These are phyloP conservation scores for Neospermospora avenae DNA, from an alignment of 2,329 filamentous ascomycete species.

Conservation along the genomic window DNA sequence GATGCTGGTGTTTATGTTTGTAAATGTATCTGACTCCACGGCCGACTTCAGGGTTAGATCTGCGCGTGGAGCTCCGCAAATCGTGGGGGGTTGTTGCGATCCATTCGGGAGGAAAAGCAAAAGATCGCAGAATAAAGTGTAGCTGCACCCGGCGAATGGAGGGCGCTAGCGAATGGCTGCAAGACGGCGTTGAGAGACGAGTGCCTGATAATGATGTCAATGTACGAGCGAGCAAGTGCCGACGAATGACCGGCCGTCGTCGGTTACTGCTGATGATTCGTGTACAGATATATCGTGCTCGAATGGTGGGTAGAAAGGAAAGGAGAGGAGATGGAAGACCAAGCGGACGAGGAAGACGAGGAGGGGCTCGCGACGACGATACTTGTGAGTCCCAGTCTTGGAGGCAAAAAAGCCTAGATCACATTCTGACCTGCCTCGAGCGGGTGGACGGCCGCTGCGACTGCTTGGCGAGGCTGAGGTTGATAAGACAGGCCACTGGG, in stretches of 20 bases:
- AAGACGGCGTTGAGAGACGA: not conserved
- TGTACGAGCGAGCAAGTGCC: not conserved
- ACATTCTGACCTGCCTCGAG: not conserved
- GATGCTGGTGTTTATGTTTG: slow-evolving; percentile 10
- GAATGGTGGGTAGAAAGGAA: not conserved
- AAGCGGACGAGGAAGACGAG: not conserved
- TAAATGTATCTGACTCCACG: slow-evolving; percentile 41
- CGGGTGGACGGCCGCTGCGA: not conserved
- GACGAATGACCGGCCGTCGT: not conserved
- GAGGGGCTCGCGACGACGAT: slow-evolving; percentile 1
- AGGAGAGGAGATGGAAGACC: not conserved
- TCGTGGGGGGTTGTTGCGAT: slow-evolving; percentile 27
- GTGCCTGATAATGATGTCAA: not conserved
- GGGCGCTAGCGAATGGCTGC: slow-evolving; percentile 8
- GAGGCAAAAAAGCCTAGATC: not conserved
- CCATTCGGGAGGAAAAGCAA: slow-evolving; percentile 25
- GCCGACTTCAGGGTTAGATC: slow-evolving; percentile 55
- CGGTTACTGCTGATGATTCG: not conserved
- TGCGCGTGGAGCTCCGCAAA: slow-evolving; percentile 44
- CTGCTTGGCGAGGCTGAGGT: slow-evolving; percentile 2
- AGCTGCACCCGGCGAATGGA: slow-evolving; percentile 9
- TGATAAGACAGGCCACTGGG: not conserved
- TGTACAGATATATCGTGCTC: not conserved
- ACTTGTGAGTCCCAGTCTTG: not conserved
- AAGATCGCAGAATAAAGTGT: slow-evolving; percentile 6